These are phyloP conservation scores for Isatis lusitanica DNA, from an alignment of 441 rosid species.

Conservation along the genomic window DNA sequence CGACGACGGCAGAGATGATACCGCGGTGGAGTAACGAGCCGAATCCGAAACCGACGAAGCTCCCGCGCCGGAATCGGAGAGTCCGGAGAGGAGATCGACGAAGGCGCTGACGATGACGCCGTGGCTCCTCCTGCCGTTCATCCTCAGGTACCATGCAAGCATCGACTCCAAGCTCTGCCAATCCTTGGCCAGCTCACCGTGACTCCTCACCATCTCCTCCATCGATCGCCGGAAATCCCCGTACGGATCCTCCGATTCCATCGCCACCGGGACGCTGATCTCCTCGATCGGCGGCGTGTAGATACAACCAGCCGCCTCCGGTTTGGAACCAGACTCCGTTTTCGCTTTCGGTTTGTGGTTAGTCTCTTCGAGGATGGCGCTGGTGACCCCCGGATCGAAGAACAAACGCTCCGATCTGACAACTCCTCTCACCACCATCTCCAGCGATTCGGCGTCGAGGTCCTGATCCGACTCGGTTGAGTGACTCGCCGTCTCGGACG, in stretches of 20 bases:
- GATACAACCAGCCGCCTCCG: neutral
- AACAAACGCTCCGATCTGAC: slow-evolving; percentile 40
- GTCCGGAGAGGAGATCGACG: slow-evolving; percentile 32
- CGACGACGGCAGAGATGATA: slow-evolving; percentile 37
- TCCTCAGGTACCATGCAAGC: slow-evolving; percentile 40
- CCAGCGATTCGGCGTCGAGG: slow-evolving; percentile 28
- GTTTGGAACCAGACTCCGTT: neutral
- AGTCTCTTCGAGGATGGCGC: slow-evolving; percentile 24
- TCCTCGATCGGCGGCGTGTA: slow-evolving; percentile 34
- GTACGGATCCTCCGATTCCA: slow-evolving; percentile 46
- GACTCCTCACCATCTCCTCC: slow-evolving; percentile 43
- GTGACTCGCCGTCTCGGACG: slow-evolving; percentile 46
- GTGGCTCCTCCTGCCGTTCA: slow-evolving; percentile 38
- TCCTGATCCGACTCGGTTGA: slow-evolving; percentile 39
- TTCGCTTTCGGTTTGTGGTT: neutral
- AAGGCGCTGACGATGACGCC: slow-evolving; percentile 34
- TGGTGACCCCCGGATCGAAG: slow-evolving; percentile 40
- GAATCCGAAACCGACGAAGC: slow-evolving; percentile 18
- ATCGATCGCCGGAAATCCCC: slow-evolving; percentile 35
- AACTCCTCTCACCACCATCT: slow-evolving; percentile 27
- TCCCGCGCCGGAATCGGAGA: slow-evolving; percentile 34
- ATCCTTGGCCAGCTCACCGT: slow-evolving; percentile 27
- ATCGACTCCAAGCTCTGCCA: slow-evolving; percentile 40
- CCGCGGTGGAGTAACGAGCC: slow-evolving; percentile 37
- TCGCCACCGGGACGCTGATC: slow-evolving; percentile 37